These are phyloP conservation scores for Verruconis gallopava DNA, from an alignment of 2,329 filamentous ascomycete species.

Conservation along the genomic window DNA sequence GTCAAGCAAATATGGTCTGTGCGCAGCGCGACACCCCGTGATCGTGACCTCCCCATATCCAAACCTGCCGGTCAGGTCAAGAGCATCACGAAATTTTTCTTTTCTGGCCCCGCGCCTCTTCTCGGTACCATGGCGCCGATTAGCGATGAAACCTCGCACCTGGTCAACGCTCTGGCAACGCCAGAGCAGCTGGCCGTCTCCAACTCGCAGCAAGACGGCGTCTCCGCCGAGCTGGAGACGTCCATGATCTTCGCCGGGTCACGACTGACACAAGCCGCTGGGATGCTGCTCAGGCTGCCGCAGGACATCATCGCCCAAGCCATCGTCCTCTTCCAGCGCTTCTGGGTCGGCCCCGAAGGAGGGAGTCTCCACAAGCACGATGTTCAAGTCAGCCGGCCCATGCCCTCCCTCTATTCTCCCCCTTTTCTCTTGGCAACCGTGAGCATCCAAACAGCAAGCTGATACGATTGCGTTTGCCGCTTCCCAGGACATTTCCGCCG, in stretches of 20 bases:
- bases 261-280: conserved; percentile 63
- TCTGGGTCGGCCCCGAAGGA: conserved; percentile 53
- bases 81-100: too few relatives aligned
- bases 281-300: conserved; percentile 68
- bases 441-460: neutral
- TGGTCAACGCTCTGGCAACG: conserved; percentile 57
- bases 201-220: conserved; percentile 40
- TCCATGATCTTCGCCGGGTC: conserved; percentile 59
- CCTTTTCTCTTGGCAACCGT: conserved; percentile 12
- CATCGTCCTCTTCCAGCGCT: conserved; percentile 68
- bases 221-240: conserved; percentile 59
- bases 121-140: conserved; percentile 5
- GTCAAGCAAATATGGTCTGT: too few relatives aligned
- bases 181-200: conserved; percentile 52
- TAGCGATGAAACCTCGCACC: neutral
- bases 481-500: conserved; percentile 63
- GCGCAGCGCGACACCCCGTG: too few relatives aligned
- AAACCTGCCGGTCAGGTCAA: neutral
- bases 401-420: conserved; percentile 11
- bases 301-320: conserved; percentile 79
- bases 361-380: conserved; percentile 37
- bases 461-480: neutral
- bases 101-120: too few relatives aligned
- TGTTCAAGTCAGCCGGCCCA: conserved; percentile 42
- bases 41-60: neutral